Evolutionary conservation across 2,329 filamentous ascomycete genomes (phyloP).

Genomic region (Neofusicoccum umdonicola): DNA sequence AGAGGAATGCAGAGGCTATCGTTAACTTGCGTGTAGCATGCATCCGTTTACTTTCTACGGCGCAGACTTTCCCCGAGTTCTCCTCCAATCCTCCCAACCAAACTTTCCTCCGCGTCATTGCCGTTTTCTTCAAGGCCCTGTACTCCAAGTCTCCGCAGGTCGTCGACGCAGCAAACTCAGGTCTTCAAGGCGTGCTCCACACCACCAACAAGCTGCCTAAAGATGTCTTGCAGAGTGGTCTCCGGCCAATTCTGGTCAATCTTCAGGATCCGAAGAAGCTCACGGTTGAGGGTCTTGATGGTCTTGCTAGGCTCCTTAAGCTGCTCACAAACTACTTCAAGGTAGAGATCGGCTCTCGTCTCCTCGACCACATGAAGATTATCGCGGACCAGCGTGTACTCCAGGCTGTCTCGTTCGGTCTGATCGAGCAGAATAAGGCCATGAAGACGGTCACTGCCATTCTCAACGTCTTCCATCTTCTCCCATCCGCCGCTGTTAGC

Average conservation of each 20-base stretch:
- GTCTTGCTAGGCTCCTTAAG: slow-evolving; percentile 82
- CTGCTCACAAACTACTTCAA: slow-evolving; percentile 98
- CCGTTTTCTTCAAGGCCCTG: slow-evolving; percentile 95
- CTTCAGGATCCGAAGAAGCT: slow-evolving; percentile 90
- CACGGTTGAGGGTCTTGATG: slow-evolving; percentile 84
- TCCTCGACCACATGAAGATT: slow-evolving; percentile 91
- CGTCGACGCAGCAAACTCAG: slow-evolving; percentile 89
- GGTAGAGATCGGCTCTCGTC: slow-evolving; percentile 87
- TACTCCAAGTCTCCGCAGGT: slow-evolving; percentile 92
- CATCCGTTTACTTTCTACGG: slow-evolving; percentile 86
- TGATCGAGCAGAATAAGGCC: slow-evolving; percentile 86
- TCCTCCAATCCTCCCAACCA: slow-evolving; percentile 69
- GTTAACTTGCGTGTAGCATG: slow-evolving; percentile 89
- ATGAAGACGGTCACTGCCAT: slow-evolving; percentile 96
- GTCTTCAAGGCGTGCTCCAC: slow-evolving; percentile 80
- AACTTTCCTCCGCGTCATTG: slow-evolving; percentile 67
- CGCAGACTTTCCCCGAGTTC: slow-evolving; percentile 91
- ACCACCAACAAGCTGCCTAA: slow-evolving; percentile 92
- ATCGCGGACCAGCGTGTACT: slow-evolving; percentile 78
- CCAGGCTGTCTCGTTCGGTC: slow-evolving; percentile 89
- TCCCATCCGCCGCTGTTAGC: slow-evolving; percentile 82
- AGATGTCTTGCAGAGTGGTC: slow-evolving; percentile 87
- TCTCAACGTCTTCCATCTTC: slow-evolving; percentile 94
- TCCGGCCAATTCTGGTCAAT: slow-evolving; percentile 94
- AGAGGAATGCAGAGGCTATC: slow-evolving; percentile 92